Base-by-base conservation (phyloP, 257 asterid species). In the Nicotiana tomentosiformis region DNA sequence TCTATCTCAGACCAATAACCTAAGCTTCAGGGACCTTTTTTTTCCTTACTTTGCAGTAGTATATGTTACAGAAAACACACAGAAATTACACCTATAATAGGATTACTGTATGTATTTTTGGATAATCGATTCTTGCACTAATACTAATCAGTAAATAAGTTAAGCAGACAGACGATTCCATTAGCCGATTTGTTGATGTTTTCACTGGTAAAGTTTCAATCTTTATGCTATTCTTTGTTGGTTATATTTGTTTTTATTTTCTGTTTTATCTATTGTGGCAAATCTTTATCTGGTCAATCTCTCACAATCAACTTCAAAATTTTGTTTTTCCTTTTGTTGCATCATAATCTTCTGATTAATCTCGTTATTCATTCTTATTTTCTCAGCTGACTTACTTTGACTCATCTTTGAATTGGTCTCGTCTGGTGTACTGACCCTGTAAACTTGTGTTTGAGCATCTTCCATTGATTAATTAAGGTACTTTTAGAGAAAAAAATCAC, bases 271-370 rank as follows among this genome's bases (percentile, higher is more conserved):
- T 32, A 23, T 58, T 39, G 17, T 10, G 7, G 64, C 26, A 67
- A 81, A 35, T 51, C 86, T n/a, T 66, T 84, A 76, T 81, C 84
- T 66, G 78, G 43, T 51, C 78, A 16, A 4, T 23, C 60, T 69
- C 57, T 12, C 58, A 12, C 20, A 23, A 72, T 72, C 14, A 72
- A 7, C 37, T 72, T 72, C 61, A 72, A 20, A 0, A 0, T 3
- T 1, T 12, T 72, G 0, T 10, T 43, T 39, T 39, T 39, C 12
- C 0, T 5, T 7, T 5, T 70, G 11, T 43, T 43, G 58, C 35
- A 70, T 70, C 35, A 70, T 70, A 70, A 57, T 74, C 11, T 74
- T 74, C 39, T 74, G 61, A 49, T 12, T 7, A 23, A 74, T 74
- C 37, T 53, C 18, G 18, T 53, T 12, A 53, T 53, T 53, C 18